These are phyloP conservation scores for Athelia sp. DNA, from an alignment of 1,284 basidiomycete genomes.

Conservation along the genomic window DNA sequence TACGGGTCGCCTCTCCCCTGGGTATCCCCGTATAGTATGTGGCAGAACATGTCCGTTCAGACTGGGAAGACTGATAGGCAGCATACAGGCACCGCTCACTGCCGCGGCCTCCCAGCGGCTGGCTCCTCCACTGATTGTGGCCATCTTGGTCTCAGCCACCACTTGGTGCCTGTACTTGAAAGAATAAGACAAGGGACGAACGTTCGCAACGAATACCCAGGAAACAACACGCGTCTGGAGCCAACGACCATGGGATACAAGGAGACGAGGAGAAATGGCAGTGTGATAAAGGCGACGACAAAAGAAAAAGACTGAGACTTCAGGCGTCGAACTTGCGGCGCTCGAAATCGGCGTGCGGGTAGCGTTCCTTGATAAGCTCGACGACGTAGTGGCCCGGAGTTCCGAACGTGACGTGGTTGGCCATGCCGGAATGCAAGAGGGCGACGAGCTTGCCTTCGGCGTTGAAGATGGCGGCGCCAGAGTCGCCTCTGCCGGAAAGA, in stretches of 20 bases:
- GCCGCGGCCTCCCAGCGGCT: no score
- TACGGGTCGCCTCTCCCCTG: no score
- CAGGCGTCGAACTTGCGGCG: conserved; percentile 6
- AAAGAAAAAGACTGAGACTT: background rate
- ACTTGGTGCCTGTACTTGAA: no score
- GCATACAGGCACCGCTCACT: no score
- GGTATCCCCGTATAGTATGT: no score
- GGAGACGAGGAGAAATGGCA: background rate
- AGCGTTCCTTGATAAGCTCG: conserved; percentile 17
- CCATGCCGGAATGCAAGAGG: conserved; percentile 21
- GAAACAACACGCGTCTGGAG: conserved; percentile 5
- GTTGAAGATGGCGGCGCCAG: conserved; percentile 22
- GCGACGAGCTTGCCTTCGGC: conserved; percentile 19
- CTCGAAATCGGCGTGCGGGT: conserved; percentile 14
- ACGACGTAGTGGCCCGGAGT: conserved; percentile 20
- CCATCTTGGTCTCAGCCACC: no score
- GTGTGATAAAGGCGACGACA: background rate
- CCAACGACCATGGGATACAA: conserved; percentile 8
- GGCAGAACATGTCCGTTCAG: no score
- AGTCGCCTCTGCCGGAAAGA: conserved; percentile 21
- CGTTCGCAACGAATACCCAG: conserved; percentile 13
- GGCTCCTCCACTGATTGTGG: no score
- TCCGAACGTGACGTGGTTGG: conserved; percentile 21
- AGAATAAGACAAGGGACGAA: conserved; percentile 1
- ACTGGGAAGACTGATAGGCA: no score